phyloP scores from a whole-genome alignment of 2,329 filamentous ascomycete species.

The Grosmannia penicillata region DNA sequence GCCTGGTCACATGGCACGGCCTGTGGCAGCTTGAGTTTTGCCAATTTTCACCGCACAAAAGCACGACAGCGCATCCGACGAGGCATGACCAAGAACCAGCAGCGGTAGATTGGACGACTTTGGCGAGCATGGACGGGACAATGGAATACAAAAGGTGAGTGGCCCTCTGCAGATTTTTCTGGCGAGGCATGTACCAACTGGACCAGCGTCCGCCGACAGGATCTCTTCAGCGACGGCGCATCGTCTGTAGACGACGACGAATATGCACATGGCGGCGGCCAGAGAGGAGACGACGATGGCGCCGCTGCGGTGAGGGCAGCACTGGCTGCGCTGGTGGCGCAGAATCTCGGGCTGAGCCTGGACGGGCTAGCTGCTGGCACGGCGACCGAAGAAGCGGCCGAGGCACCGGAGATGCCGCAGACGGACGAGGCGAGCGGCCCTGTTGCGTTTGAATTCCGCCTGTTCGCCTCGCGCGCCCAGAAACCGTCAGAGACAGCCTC shows the following conservation, averaged over 20 bases:
- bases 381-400: neutral
- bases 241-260: neutral
- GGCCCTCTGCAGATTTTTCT: too few species aligned
- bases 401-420: neutral
- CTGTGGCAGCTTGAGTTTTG: too few species aligned
- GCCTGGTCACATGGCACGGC: too few species aligned
- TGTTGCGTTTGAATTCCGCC: conserved; percentile 8
- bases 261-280: too few species aligned
- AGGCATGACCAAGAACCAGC: too few species aligned
- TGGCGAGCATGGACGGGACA: too few species aligned
- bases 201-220: conserved; percentile 9
- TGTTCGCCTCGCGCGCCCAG: conserved; percentile 7
- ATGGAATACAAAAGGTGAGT: too few species aligned
- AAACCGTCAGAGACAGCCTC: neutral
- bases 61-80: too few species aligned
- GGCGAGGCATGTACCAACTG: too few species aligned
- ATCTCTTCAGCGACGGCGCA: conserved; percentile 6
- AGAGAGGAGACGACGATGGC: neutral
- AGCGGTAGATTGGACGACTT: too few species aligned
- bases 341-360: conserved; percentile 1
- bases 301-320: conserved; percentile 3
- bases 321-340: conserved; percentile 8
- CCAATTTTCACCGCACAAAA: too few species aligned
- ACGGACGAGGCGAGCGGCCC: neutral
- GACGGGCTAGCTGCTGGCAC: neutral